Percentiles rank a stretch among this genome's conserved stretches.
These are phyloP conservation scores for Cylindrodendrum hubeiense DNA, from an alignment of 2,329 filamentous ascomycete genomes.

Conservation along the genomic window DNA sequence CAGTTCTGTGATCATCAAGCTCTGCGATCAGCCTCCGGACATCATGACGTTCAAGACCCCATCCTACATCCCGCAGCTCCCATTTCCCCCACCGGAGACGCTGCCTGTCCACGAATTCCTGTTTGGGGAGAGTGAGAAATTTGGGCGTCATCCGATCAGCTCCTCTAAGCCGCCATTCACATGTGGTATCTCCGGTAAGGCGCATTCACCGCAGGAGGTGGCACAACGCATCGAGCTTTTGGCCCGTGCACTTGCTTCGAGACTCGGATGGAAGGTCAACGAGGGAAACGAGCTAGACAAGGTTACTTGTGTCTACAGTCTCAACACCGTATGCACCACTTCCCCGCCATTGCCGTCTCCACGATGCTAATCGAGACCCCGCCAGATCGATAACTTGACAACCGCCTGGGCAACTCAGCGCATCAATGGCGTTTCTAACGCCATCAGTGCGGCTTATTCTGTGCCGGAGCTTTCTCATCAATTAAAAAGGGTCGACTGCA, in stretches of 20 bases:
- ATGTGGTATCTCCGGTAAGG: constrained; percentile 16
- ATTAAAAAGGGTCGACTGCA: constrained; percentile 15
- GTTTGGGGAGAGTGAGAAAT: constrained; percentile 12
- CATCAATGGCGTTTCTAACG: constrained; percentile 18
- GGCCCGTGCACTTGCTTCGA: constrained; percentile 12
- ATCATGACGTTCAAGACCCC: constrained; percentile 15
- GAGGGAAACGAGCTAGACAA: constrained; percentile 15
- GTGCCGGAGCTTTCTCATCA: constrained; percentile 18
- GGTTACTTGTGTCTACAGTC: constrained; percentile 18
- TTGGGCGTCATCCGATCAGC: constrained; percentile 6
- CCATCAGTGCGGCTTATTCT: constrained; percentile 18
- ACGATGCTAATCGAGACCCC: neutral
- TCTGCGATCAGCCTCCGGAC: neutral
- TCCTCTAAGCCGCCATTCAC: constrained; percentile 18
- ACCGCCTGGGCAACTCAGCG: constrained; percentile 21
- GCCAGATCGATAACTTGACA: constrained; percentile 14
- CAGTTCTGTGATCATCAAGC: constrained; percentile 6
- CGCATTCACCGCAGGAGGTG: constrained; percentile 7
- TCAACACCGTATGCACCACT: constrained; percentile 6
- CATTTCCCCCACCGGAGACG: constrained; percentile 9
- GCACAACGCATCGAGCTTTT: constrained; percentile 14
- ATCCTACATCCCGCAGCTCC: constrained; percentile 16
- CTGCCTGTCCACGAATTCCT: constrained; percentile 18
- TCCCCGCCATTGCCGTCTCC: neutral
- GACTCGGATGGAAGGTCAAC: constrained; percentile 12